phyloP scores from a whole-genome alignment of 305 asterid species.

The Solanum hybrid region DNA sequence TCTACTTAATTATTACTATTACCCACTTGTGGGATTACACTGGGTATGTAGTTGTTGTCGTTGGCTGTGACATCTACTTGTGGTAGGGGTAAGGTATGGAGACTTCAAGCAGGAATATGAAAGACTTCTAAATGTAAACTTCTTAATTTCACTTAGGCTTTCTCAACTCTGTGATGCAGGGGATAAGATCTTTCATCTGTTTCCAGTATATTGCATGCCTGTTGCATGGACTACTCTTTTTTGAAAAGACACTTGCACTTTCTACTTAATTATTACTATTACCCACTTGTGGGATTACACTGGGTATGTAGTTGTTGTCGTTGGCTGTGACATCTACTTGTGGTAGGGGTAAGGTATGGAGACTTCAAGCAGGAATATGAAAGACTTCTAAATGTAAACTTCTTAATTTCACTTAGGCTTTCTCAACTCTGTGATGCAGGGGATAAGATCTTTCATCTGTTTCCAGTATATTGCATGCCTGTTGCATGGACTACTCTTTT shows the following conservation, averaged over 20 bases:
- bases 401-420: not conserved
- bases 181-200: not conserved
- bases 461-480: not conserved
- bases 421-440: not conserved
- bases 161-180: not conserved
- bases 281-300: not conserved
- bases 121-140: constrained; percentile 79
- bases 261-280: not conserved
- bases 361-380: constrained; percentile 99
- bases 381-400: constrained; percentile 79
- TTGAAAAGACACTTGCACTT: not conserved
- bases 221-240: not conserved
- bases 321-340: not conserved
- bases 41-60: too few relatives aligned
- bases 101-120: constrained; percentile 96
- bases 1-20: too few relatives aligned
- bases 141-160: not conserved
- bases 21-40: too few relatives aligned
- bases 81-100: too few relatives aligned
- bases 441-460: not conserved
- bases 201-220: not conserved
- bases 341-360: constrained; percentile 60
- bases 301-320: not conserved
- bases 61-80: too few relatives aligned
- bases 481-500: not conserved